Base-by-base conservation (phyloP, 2,329 filamentous ascomycete genomes). In the Trichoderma endophyticum region DNA sequence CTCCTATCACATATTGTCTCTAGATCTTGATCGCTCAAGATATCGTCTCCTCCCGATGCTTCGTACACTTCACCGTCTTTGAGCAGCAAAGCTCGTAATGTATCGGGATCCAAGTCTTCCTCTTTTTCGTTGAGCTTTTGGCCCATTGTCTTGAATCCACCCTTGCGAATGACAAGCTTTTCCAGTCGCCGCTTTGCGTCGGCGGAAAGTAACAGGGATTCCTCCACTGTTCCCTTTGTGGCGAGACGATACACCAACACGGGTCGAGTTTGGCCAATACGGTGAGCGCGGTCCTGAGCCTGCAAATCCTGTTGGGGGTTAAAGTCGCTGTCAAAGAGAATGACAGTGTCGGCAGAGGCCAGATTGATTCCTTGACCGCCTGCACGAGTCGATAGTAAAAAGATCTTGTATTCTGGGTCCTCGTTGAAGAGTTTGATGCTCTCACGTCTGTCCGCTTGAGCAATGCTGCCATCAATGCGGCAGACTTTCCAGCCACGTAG, bases 241-340 rank as follows among this genome's bases (percentile, higher is more conserved):
- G 96, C 95, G 39, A 99, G 90, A 1, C 96, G 92, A 81, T 97
- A 99, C 0, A 99, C 92, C 24, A 99, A 90, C 1, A 99, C 96
- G 0, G 96, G 96, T 3, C 91, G 88, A 0, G 91, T 97, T 80
- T 99, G 96, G 0, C 96, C 96, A 74, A 99, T 98, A 14, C 96
- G 90, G 79, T 99, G 96, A 0, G 93, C 94, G 6, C 96, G 93
- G 78, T 99, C 96, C 81, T 98, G 96, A 0, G 96, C 96, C 79
- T 99, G 96, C 0, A 99, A 86, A 80, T 99, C 96, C 79, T 98
- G 95, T 80, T 99, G 96, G 0, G 96, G 96, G 77, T 99, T 99
- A 90, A 95, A 98, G 77, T 97, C 89, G 3, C 83, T 86, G 80
- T 98, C 95, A 76, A 96, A 98, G 0, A 98, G 85, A 60, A 98